phyloP scores from a whole-genome alignment of 2,329 filamentous ascomycete genomes.

The Paecilomyces sp. region DNA sequence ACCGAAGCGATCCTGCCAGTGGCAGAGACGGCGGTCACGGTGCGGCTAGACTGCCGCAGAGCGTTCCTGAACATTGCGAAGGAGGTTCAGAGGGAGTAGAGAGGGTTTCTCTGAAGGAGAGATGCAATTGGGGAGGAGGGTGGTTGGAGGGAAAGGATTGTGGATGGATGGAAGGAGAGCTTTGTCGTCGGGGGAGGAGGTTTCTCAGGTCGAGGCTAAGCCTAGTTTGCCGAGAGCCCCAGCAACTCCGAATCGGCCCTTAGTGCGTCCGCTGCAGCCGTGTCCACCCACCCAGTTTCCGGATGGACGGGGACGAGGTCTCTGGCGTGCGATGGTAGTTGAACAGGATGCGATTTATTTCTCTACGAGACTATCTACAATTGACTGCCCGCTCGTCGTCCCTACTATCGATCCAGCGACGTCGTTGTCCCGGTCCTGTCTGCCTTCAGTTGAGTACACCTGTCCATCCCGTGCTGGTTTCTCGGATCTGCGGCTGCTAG shows the following conservation, averaged over 20 bases:
- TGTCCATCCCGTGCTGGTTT: constrained; percentile 8
- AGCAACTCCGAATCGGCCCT: constrained; percentile 32
- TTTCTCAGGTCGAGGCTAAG: constrained; percentile 34
- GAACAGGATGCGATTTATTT: neutral
- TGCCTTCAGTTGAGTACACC: constrained; percentile 12
- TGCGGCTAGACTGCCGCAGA: constrained; percentile 92
- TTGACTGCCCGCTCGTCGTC: neutral
- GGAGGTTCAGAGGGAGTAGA: constrained; percentile 35
- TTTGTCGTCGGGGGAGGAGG: constrained; percentile 34
- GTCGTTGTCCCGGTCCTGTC: neutral
- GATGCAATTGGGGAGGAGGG: constrained; percentile 34
- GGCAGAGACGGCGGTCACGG: constrained; percentile 88
- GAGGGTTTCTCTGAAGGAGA: constrained; percentile 35
- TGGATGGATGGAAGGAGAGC: constrained; percentile 36
- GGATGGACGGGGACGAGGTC: neutral
- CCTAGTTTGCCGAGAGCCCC: constrained; percentile 32
- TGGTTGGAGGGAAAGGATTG: constrained; percentile 34
- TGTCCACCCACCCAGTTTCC: neutral
- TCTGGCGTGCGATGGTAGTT: neutral
- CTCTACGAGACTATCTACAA: neutral
- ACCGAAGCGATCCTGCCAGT: constrained; percentile 87
- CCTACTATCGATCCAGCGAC: neutral
- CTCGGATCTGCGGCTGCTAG: constrained; percentile 30
- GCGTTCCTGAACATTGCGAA: constrained; percentile 93
- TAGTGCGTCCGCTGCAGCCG: constrained; percentile 13